These are phyloP conservation scores for Amphibolis antarctica DNA, from an alignment of 106 monocot species.

Conservation along the genomic window DNA sequence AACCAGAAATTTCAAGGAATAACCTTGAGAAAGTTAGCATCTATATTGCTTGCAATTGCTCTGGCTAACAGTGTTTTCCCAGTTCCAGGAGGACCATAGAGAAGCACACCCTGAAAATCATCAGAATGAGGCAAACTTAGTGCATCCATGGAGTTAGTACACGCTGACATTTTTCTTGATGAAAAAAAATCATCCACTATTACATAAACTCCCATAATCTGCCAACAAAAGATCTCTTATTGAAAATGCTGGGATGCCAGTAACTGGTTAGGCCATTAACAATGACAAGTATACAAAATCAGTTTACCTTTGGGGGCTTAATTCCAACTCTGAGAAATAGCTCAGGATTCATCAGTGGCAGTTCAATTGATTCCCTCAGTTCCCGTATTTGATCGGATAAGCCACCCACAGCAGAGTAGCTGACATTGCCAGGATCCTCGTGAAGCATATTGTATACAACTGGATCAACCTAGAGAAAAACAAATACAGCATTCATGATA, in stretches of 20 bases:
- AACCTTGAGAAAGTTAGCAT: constrained; percentile 91
- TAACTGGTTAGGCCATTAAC: too few species aligned
- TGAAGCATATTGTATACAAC: constrained; percentile 93
- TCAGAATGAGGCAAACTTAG: constrained; percentile 26
- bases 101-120: constrained; percentile 60
- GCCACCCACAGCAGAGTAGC: constrained; percentile 87
- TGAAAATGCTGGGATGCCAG: too few species aligned
- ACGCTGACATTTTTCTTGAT: too few species aligned
- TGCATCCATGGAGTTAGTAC: not conserved
- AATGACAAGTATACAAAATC: too few species aligned
- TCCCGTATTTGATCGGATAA: constrained; percentile 88
- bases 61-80: constrained; percentile 83
- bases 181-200: too few species aligned
- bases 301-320: constrained; percentile 79
- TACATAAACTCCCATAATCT: too few species aligned
- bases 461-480: constrained; percentile 61
- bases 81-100: constrained; percentile 93
- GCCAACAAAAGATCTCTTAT: too few species aligned
- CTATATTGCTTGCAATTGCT: constrained; percentile 91
- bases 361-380: constrained; percentile 75
- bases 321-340: constrained; percentile 51
- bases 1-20: not conserved
- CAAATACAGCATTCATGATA: not conserved
- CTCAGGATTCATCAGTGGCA: constrained; percentile 75
- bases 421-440: constrained; percentile 88